These are phyloP conservation scores for Aspergillus unguis DNA, from an alignment of 2,329 filamentous ascomycete genomes.

Conservation along the genomic window DNA sequence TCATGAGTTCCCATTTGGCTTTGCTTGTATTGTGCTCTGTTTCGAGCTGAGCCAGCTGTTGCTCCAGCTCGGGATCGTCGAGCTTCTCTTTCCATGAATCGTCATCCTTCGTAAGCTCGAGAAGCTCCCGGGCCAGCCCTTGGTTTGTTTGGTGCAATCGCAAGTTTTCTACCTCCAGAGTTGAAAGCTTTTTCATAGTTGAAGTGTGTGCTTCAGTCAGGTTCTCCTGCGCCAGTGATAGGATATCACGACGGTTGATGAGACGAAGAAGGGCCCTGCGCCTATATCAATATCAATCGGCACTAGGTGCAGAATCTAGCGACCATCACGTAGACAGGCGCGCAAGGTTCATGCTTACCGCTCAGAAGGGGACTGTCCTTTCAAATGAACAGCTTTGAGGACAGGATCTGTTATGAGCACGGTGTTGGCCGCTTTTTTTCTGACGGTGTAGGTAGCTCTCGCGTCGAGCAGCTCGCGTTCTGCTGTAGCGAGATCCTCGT, in stretches of 20 bases:
- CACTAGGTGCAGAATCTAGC: no score
- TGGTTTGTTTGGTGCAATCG: conserved; percentile 59
- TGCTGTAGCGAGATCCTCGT: conserved; percentile 52
- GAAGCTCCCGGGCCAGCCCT: conserved; percentile 59
- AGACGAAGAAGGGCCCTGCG: conserved; percentile 64
- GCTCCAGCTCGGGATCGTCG: conserved; percentile 50
- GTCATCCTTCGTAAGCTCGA: conserved; percentile 60
- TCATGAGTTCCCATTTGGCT: conserved; percentile 69
- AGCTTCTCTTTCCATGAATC: conserved; percentile 52
- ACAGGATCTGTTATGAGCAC: conserved; percentile 71
- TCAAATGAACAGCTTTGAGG: conserved; percentile 71
- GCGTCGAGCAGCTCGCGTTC: conserved; percentile 68
- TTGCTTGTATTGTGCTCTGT: conserved; percentile 59
- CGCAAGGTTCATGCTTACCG: conserved; percentile 49
- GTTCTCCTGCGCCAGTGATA: conserved; percentile 62
- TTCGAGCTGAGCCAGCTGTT: conserved; percentile 59
- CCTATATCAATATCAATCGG: conserved; percentile 12
- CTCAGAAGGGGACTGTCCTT: conserved; percentile 63
- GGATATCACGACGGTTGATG: conserved; percentile 63
- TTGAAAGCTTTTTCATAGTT: conserved; percentile 53
- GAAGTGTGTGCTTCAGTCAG: conserved; percentile 54
- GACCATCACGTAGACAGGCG: background rate
- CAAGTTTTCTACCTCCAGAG: conserved; percentile 58
- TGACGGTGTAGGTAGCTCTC: conserved; percentile 65
- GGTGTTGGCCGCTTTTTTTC: conserved; percentile 65